These are phyloP conservation scores for Penicillium roqueforti DNA, from an alignment of 495 filamentous ascomycete species.

Conservation along the genomic window DNA sequence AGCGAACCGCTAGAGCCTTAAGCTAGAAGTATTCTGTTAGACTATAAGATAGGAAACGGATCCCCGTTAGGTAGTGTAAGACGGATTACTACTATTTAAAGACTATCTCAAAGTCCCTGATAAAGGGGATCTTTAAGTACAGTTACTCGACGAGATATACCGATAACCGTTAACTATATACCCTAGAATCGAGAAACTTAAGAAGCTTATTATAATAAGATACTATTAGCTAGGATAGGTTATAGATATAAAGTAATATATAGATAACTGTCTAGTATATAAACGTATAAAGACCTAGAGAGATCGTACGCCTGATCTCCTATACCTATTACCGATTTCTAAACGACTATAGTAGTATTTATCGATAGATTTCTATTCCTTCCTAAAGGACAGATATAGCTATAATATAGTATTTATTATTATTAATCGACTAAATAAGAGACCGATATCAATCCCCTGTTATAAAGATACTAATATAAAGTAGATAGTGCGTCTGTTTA, in stretches of 20 bases:
- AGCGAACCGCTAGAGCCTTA: neutral
- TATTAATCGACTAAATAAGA: neutral
- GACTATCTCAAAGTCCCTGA: neutral
- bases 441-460: neutral
- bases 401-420: neutral
- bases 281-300: neutral
- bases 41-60: neutral
- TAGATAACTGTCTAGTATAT: neutral
- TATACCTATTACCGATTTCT: neutral
- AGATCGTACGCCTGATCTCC: neutral
- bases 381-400: neutral
- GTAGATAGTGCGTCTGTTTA: too few species aligned
- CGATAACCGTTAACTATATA: constrained; percentile 2
- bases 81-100: neutral
- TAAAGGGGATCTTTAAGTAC: neutral
- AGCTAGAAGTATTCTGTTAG: too few species aligned
- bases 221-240: constrained; percentile 1
- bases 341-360: neutral
- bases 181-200: constrained; percentile 4
- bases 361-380: neutral
- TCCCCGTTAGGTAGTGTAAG: neutral
- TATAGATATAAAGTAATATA: neutral
- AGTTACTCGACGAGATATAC: constrained; percentile 12
- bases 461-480: too few species aligned
- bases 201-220: neutral